Percentiles rank a stretch among this genome's conserved stretches.
Evolutionary conservation across 129 eudicot species (phyloP).

Genomic region (Cynara cardunculus): DNA sequence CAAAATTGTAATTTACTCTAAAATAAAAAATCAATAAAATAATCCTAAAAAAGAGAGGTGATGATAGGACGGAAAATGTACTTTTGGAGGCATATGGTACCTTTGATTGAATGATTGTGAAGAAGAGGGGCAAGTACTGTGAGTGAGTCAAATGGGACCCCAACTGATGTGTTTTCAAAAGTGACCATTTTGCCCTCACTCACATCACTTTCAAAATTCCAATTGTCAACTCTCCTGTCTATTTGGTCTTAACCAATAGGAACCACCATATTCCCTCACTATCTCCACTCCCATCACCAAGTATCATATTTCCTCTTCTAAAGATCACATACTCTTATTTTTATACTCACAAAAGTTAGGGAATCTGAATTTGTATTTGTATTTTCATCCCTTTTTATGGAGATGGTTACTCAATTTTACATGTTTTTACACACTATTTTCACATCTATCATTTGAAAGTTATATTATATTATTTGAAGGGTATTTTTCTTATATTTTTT

Average conservation of each 20-base stretch:
- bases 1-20: too few species aligned
- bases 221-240: constrained; percentile 44
- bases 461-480: background rate
- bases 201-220: too few species aligned
- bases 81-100: constrained; percentile 19
- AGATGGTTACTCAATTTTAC: background rate
- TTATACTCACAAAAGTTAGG: too few species aligned
- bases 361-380: too few species aligned
- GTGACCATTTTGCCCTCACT: constrained; percentile 5
- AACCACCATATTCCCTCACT: constrained; percentile 18
- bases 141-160: background rate
- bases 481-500: background rate
- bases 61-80: background rate
- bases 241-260: constrained; percentile 21
- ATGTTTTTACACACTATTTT: too few species aligned
- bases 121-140: background rate
- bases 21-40: too few species aligned
- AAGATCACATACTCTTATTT: too few species aligned
- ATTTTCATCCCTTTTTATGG: background rate
- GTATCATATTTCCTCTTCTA: background rate
- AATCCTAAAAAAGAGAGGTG: background rate
- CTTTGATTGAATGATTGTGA: constrained; percentile 4
- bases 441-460: too few species aligned
- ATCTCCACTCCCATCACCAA: background rate
- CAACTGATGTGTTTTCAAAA: constrained; percentile 11